Conservation (phyloP, 768 basidiomycete genomes). For the Infundibulicybe gibba region DNA sequence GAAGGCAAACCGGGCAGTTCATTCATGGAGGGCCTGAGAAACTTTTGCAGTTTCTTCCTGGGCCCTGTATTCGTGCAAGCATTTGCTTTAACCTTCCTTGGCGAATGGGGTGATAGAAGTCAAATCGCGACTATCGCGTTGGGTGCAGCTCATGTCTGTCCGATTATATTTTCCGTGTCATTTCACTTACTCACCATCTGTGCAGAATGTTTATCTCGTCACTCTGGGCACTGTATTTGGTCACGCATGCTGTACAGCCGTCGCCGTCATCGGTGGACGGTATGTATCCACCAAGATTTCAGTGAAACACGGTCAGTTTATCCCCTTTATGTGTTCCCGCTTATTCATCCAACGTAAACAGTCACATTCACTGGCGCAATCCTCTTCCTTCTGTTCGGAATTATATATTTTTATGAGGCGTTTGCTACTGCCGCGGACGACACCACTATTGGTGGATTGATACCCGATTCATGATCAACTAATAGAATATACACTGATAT, state of each 20-base stretch:
- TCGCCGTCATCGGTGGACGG: constrained; percentile 92
- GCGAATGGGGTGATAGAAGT: constrained; percentile 98
- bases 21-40: constrained; percentile 62
- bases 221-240: constrained; percentile 88
- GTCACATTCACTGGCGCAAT: constrained; percentile 81
- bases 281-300: constrained; percentile 93
- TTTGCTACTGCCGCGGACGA: constrained; percentile 27
- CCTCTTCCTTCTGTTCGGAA: constrained; percentile 81
- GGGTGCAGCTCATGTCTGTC: constrained; percentile 85
- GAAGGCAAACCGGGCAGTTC: constrained; percentile 14
- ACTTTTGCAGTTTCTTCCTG: constrained; percentile 77
- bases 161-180: background rate
- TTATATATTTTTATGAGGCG: constrained; percentile 74
- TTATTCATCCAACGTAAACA: constrained; percentile 20
- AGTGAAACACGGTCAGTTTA: constrained; percentile 81
- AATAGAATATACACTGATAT: no score
- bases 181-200: background rate
- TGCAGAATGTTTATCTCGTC: constrained; percentile 88
- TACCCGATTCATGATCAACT: no score
- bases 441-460: no score
- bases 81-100: constrained; percentile 94
- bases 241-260: constrained; percentile 80
- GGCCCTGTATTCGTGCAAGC: constrained; percentile 96
- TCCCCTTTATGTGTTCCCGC: constrained; percentile 3
- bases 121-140: constrained; percentile 97